phyloP scores from a whole-genome alignment of 179 eudicot species.

The Nepenthes alata region DNA sequence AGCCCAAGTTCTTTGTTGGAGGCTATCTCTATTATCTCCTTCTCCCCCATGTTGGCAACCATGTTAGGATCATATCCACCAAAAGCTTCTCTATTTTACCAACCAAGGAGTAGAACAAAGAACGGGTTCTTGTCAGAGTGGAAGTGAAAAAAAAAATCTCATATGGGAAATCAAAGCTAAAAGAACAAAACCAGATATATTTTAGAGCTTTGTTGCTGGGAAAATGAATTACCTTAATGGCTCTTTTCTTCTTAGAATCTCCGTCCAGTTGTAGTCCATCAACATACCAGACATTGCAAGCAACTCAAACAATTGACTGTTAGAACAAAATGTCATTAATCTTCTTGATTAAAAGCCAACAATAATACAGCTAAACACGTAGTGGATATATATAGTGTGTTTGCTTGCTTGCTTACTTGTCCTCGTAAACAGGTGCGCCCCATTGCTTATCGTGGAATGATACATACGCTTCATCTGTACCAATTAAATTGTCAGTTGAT shows the following conservation, averaged over 20 bases:
- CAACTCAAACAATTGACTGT: conserved; percentile 80
- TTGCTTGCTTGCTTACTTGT: conserved; percentile 40
- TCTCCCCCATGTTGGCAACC: conserved; percentile 71
- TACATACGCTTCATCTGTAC: conserved; percentile 58
- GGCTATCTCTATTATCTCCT: conserved; percentile 51
- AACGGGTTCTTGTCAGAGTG: no score
- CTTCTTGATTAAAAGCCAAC: neutral
- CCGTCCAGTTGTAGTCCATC: conserved; percentile 96
- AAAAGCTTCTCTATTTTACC: conserved; percentile 56
- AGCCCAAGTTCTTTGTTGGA: conserved; percentile 52
- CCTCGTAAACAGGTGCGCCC: conserved; percentile 94
- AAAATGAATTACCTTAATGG: conserved; percentile 37
- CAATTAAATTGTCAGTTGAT: neutral
- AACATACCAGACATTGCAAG: conserved; percentile 85
- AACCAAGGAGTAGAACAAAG: neutral
- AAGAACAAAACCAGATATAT: neutral
- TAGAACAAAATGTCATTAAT: neutral
- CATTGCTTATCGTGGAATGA: conserved; percentile 93
- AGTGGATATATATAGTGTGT: neutral
- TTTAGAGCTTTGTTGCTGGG: neutral
- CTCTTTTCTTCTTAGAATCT: conserved; percentile 60
- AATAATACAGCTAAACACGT: neutral
- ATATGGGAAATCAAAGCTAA: neutral
- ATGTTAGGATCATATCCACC: conserved; percentile 58
- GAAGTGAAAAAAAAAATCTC: neutral